phyloP scores from a whole-genome alignment of 176 grass and related monocot genomes.

The Hyparrhenia diplandra region DNA sequence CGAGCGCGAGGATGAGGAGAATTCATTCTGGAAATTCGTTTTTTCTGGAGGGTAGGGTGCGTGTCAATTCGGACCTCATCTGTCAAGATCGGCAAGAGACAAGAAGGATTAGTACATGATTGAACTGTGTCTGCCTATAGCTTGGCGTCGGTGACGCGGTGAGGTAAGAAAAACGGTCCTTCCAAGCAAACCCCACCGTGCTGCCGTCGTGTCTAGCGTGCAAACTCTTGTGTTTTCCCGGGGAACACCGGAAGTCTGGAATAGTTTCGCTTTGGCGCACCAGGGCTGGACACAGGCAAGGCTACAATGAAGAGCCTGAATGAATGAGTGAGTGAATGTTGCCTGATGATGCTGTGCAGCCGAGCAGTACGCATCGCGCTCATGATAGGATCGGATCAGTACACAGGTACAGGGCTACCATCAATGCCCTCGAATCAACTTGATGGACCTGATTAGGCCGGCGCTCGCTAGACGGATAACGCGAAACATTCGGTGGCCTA shows the following conservation, averaged over 20 bases:
- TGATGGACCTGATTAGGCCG: not conserved
- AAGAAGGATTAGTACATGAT: not conserved
- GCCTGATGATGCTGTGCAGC: not conserved
- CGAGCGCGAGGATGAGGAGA: not conserved
- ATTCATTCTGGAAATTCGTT: not conserved
- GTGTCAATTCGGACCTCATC: not conserved
- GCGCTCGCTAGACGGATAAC: constrained; percentile 13
- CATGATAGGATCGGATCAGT: not conserved
- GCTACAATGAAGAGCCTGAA: not conserved
- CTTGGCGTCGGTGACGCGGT: not conserved
- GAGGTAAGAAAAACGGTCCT: not conserved
- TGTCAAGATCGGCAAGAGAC: not conserved
- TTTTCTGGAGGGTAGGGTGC: not conserved
- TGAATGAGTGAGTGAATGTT: too few species aligned
- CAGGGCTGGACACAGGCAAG: not conserved
- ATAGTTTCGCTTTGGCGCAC: not conserved
- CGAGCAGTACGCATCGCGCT: not conserved
- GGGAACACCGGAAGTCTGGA: too few species aligned
- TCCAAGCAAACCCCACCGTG: not conserved
- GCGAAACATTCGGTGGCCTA: not conserved
- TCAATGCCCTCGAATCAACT: not conserved
- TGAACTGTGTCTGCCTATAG: not conserved
- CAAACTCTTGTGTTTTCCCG: too few species aligned
- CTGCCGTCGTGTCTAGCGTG: not conserved
- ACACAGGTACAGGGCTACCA: not conserved